These are phyloP conservation scores for Cyberlindnera samutprakarnensis DNA, from an alignment of 805 yeast species.

Conservation along the genomic window DNA sequence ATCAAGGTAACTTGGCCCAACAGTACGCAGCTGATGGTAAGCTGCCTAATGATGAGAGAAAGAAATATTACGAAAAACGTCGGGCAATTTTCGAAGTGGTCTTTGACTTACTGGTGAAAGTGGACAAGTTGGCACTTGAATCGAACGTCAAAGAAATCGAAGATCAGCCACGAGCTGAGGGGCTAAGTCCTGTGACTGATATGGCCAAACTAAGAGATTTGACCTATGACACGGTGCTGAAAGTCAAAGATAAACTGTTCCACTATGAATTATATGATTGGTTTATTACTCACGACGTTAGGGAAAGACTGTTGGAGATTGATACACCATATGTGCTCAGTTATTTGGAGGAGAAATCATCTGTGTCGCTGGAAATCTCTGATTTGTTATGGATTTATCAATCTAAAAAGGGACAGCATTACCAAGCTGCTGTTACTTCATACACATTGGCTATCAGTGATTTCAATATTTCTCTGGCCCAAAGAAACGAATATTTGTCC, in stretches of 20 bases:
- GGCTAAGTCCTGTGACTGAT: constrained; percentile 18
- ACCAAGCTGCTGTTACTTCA: constrained; percentile 77
- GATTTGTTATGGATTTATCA: constrained; percentile 84
- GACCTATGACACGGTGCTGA: constrained; percentile 68
- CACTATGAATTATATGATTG: constrained; percentile 91
- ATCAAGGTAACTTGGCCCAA: constrained; percentile 49
- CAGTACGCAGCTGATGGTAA: constrained; percentile 49
- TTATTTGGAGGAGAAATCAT: constrained; percentile 63
- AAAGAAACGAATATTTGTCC: constrained; percentile 81
- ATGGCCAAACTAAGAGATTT: constrained; percentile 53
- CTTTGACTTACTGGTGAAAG: constrained; percentile 64
- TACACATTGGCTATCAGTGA: constrained; percentile 68
- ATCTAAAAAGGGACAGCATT: constrained; percentile 71
- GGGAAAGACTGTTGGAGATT: constrained; percentile 69
- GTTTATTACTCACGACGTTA: constrained; percentile 72
- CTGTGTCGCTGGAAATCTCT: constrained; percentile 62
- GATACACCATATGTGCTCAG: constrained; percentile 76
- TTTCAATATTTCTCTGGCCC: constrained; percentile 57
- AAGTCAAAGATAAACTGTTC: constrained; percentile 73
- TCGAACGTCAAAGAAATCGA: constrained; percentile 11
- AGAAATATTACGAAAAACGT: constrained; percentile 43
- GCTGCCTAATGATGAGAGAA: constrained; percentile 43
- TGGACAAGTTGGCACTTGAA: constrained; percentile 57
- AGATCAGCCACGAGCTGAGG: constrained; percentile 8
- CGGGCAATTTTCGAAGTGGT: constrained; percentile 60